Evolutionary conservation across 2,329 filamentous ascomycete species (phyloP), one percentile per base, ranked within the genome.

Genomic region (Fusarium sambucinum): DNA sequence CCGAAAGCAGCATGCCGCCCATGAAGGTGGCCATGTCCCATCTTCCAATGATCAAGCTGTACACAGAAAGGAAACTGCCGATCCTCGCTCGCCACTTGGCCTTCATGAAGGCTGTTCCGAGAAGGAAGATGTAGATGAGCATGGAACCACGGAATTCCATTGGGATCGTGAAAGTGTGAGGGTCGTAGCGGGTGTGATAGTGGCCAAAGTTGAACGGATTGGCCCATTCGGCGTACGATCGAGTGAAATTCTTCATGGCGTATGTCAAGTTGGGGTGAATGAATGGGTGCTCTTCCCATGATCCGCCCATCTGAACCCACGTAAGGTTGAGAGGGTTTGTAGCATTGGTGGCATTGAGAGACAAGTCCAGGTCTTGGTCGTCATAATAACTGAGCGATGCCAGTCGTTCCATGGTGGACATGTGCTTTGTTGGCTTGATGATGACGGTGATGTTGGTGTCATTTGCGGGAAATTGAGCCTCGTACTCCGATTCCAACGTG

Each of bases 1-100:
- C 80, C 0, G 79, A 80, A 23, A 80, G 69, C 9, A 79, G 42
- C 45, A 75, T 75, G 12, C 79, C 79, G 17, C 77, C 79, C 55
- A 81, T 41, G 53, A 81, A 81, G 1, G 75, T 76, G 21, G 77
- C 77, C 70, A 81, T 78, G n/a, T 81, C 80, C 80, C 80, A 81
- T 9, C 79, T 71, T 5, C 77, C 78, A 5, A 81, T 58, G 0
- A 63, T 46, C 21, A 81, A 40, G 33, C 77, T 78, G 66, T 80
- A 81, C 0, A 71, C 71, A 1, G 78, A 74, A 5, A 81, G 63
- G 7, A 74, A 63, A 0, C 62, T 73, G 0, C 73, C 79, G 13
- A 79, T 60, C 23, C 68, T 67, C 1, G 77, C 65, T 3, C 80
- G 73, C 77, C 77, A 80, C 25, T 68, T 76, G 0, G 77, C 72